Conservation (phyloP, 306 rosid species). For the Begonia masoniana region DNA sequence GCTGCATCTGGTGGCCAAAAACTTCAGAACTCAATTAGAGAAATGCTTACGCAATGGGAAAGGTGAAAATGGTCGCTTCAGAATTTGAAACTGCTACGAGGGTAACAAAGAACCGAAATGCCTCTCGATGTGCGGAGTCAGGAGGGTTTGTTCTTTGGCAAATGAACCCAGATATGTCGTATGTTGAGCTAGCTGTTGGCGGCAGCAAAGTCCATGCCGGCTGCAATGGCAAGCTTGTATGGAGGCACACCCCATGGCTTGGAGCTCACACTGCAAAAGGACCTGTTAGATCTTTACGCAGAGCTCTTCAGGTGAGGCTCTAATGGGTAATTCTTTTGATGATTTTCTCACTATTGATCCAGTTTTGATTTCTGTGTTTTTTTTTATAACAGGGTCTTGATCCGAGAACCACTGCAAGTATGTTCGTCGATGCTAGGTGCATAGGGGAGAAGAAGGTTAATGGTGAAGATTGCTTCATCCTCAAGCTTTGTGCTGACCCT, state of each 20-base stretch:
- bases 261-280: conserved; percentile 98
- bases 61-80: conserved; percentile 87
- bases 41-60: conserved; percentile 97
- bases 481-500: conserved; percentile 87
- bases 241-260: conserved; percentile 99
- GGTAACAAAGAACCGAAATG: conserved; percentile 61
- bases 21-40: conserved; percentile 61
- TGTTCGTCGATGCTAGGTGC: conserved; percentile 84
- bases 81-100: conserved; percentile 88
- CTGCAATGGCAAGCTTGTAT: conserved; percentile 87
- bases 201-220: conserved; percentile 97
- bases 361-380: conserved; percentile 2
- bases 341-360: not conserved
- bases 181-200: conserved; percentile 94
- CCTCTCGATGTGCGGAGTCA: conserved; percentile 69
- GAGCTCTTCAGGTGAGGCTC: conserved; percentile 77
- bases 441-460: conserved; percentile 86
- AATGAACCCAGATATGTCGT: conserved; percentile 99
- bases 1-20: conserved; percentile 95
- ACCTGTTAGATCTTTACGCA: conserved; percentile 90
- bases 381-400: conserved; percentile 65
- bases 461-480: conserved; percentile 96
- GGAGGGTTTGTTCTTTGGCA: conserved; percentile 99
- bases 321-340: not conserved
- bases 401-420: conserved; percentile 84